Conservation (phyloP, 2,329 filamentous ascomycete species). For the Verticillium dahliae region DNA sequence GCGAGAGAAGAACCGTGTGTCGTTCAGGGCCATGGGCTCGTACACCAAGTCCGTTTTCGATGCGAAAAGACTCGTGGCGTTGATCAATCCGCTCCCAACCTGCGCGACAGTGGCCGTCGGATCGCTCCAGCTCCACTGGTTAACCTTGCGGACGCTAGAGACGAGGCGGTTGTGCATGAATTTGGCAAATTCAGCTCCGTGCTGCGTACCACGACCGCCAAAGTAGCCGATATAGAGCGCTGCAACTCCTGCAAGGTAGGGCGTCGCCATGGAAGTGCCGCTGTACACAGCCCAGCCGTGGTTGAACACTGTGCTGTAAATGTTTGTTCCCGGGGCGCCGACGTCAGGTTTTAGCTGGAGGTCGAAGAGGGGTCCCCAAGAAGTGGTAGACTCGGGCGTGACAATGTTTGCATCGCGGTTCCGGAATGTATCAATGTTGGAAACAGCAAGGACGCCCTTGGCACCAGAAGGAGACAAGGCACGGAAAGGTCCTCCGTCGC, state of each 20-base stretch:
- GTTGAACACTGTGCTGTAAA: slow-evolving; percentile 34
- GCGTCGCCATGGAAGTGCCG: slow-evolving; percentile 43
- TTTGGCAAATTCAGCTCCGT: slow-evolving; percentile 23
- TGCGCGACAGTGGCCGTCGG: slow-evolving; percentile 23
- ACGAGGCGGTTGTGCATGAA: slow-evolving; percentile 22
- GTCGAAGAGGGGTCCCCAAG: slow-evolving; percentile 27
- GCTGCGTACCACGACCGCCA: slow-evolving; percentile 20
- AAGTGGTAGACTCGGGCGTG: slow-evolving; percentile 25
- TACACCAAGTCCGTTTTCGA: slow-evolving; percentile 28
- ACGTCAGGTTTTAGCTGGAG: slow-evolving; percentile 35
- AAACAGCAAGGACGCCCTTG: slow-evolving; percentile 32
- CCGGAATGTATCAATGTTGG: slow-evolving; percentile 14
- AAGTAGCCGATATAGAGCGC: slow-evolving; percentile 25
- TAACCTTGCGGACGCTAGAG: slow-evolving; percentile 19
- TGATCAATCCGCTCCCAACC: slow-evolving; percentile 33
- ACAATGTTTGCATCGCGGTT: slow-evolving; percentile 23
- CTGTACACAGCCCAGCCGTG: slow-evolving; percentile 29
- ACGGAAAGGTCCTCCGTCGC: slow-evolving; percentile 39
- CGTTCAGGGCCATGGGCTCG: slow-evolving; percentile 35
- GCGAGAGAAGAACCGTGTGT: slow-evolving; percentile 30
- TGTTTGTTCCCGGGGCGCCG: slow-evolving; percentile 32
- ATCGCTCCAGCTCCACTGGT: slow-evolving; percentile 16
- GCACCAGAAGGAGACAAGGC: slow-evolving; percentile 30
- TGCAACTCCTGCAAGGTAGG: slow-evolving; percentile 35
- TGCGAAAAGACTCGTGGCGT: slow-evolving; percentile 32